These are phyloP conservation scores for Entomortierella lignicola DNA, from an alignment of 192 early-diverging fungal genomes.

Conservation along the genomic window DNA sequence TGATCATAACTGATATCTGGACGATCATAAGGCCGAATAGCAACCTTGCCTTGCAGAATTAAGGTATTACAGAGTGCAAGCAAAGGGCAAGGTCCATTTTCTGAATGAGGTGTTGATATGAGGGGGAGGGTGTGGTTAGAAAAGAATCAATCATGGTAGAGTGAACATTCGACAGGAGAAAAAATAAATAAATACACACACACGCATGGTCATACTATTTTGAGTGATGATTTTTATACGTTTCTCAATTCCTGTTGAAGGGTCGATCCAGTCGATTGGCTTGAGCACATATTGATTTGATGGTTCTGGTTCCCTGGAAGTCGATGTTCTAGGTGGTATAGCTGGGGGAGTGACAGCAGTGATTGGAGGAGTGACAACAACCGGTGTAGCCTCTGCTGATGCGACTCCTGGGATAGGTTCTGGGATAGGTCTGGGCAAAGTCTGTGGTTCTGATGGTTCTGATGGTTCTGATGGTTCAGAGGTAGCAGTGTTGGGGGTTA, in stretches of 20 bases:
- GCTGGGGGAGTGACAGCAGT: background rate
- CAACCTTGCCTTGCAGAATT: slow-evolving; percentile 75
- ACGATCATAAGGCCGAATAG: slow-evolving; percentile 63
- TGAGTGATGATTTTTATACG: slow-evolving; percentile 86
- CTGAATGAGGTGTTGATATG: slow-evolving; percentile 21
- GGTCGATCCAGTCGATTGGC: slow-evolving; percentile 73
- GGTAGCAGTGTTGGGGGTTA: background rate
- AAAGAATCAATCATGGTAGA: background rate
- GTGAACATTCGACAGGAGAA: too few species aligned
- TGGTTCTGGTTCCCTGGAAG: slow-evolving; percentile 2
- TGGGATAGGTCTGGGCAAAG: background rate
- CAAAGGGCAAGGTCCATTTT: slow-evolving; percentile 94
- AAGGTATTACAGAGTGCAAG: slow-evolving; percentile 88
- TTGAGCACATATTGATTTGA: slow-evolving; percentile 77
- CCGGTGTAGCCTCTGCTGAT: background rate
- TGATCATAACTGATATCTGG: slow-evolving; percentile 72
- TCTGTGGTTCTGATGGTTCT: background rate
- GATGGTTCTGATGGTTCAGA: background rate
- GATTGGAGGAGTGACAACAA: background rate
- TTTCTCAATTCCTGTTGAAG: slow-evolving; percentile 54
- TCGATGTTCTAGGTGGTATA: background rate
- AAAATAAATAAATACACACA: too few species aligned
- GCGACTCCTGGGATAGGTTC: background rate
- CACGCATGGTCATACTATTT: slow-evolving; percentile 65
- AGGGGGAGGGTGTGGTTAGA: too few species aligned